Evolutionary conservation across 306 rosid species (phyloP), one percentile per base, ranked within the genome.

Genomic region (Trichosanthes cucumerina): DNA sequence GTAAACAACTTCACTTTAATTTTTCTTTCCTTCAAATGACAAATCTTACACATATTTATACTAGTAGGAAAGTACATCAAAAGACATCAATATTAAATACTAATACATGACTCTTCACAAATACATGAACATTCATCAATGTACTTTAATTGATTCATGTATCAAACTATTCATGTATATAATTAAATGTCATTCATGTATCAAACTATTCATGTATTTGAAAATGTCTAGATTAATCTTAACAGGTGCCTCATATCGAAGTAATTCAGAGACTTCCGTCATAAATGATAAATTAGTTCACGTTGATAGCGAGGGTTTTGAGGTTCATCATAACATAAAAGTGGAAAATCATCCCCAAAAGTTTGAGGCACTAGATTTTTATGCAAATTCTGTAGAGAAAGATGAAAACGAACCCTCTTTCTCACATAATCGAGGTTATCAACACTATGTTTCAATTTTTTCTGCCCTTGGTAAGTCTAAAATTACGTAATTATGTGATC

Each of bases 241-340:
- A n/a, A n/a, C n/a, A n/a, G 87, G 79, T 53, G 34, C 86, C 9
- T 83, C 72, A 28, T 60, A 41, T 62, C 87, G 63, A 49, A 78
- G 81, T 72, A 56, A 82, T 69, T 89, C 97, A 70, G 86, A 88
- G 26, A 75, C 91, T 70, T 90, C 97, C 83, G 82, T 94, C 84
- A 82, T 79, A 87, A 88, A 89, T 73, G 79, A 68, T 68, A 83
- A 81, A 53, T 23, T 79, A 65, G 44, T 8, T 58, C 77, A 68
- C 78, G 81, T 50, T 69, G 83, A 80, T 68, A 44, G 65, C 44
- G 50, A 72, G 66, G 79, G 79, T 58, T 60, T 82, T 74, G 81
- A 81, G 64, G 86, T 75, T 79, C 80, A 81, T 87, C 85, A 46
- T 52, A 28, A 56, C 63, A 54, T 79, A 49, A 65, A 81, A 79